Conservation (phyloP, 2,329 filamentous ascomycete species). For the Paramyrothecium sp. region DNA sequence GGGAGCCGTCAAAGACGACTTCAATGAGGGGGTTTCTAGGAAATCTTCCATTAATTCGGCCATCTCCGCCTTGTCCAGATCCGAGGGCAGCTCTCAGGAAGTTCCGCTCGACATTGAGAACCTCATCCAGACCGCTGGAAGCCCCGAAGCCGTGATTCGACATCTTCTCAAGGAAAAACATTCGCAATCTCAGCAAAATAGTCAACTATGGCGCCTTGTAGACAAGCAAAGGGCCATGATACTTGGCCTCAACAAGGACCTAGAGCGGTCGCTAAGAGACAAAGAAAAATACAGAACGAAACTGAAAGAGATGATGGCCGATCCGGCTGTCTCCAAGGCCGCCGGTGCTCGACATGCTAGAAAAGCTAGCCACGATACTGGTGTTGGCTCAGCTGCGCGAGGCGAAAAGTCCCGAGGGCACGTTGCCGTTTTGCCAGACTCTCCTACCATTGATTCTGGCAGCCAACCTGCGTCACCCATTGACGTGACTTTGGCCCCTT, state of each 20-base stretch:
- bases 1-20: conserved; percentile 36
- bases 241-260: conserved; percentile 87
- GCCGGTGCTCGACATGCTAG: conserved; percentile 15
- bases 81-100: conserved; percentile 56
- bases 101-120: conserved; percentile 69
- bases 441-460: conserved; percentile 49
- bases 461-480: conserved; percentile 57
- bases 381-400: conserved; percentile 7
- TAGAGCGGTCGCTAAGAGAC: conserved; percentile 87
- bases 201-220: conserved; percentile 90
- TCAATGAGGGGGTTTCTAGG: conserved; percentile 50
- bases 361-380: conserved; percentile 7
- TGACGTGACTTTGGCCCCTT: conserved; percentile 57
- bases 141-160: conserved; percentile 83
- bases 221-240: conserved; percentile 97
- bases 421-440: conserved; percentile 33
- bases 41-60: conserved; percentile 92
- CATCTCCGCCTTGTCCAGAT: conserved; percentile 72
- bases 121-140: conserved; percentile 81
- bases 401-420: conserved; percentile 21
- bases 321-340: conserved; percentile 29
- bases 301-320: conserved; percentile 69
- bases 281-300: conserved; percentile 93
- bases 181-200: conserved; percentile 82
- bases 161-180: conserved; percentile 91